Conservation (phyloP, 805 yeast species). For the Saccharomycopsis sp. region DNA sequence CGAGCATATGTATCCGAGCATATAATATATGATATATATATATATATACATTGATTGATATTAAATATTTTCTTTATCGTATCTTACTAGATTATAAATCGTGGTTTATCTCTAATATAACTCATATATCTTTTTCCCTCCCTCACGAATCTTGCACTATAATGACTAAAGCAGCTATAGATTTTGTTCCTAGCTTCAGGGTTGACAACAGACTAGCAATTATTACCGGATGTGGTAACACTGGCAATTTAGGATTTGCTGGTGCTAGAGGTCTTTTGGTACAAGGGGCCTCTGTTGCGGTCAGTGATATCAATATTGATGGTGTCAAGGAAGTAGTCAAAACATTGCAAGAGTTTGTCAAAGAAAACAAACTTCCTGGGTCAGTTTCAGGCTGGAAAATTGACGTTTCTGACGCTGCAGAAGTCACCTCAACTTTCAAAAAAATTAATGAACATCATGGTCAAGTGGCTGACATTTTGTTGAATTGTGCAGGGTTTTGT, state of each 20-base stretch:
- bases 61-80: too few relatives aligned
- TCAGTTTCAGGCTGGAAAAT: slow-evolving; percentile 56
- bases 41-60: too few relatives aligned
- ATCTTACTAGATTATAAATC: too few relatives aligned
- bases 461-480: slow-evolving; percentile 51
- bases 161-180: too few relatives aligned
- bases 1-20: too few relatives aligned
- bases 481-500: slow-evolving; percentile 80
- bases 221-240: slow-evolving; percentile 57
- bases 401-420: slow-evolving; percentile 48
- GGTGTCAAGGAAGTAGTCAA: slow-evolving; percentile 42
- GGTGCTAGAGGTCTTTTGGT: slow-evolving; percentile 58
- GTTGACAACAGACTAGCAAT: slow-evolving; percentile 64
- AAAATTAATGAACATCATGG: slow-evolving; percentile 51
- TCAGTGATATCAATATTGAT: slow-evolving; percentile 57
- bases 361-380: slow-evolving; percentile 28
- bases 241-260: slow-evolving; percentile 67
- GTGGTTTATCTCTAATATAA: too few relatives aligned
- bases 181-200: slow-evolving; percentile 59
- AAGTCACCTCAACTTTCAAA: slow-evolving; percentile 47
- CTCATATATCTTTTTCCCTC: too few relatives aligned
- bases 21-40: too few relatives aligned
- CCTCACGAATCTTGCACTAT: too few relatives aligned
- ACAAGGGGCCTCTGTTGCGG: slow-evolving; percentile 62
- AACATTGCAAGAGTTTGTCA: slow-evolving; percentile 42